Base-by-base conservation (phyloP, 2,329 filamentous ascomycete genomes). In the Trichoderma koningiopsis region DNA sequence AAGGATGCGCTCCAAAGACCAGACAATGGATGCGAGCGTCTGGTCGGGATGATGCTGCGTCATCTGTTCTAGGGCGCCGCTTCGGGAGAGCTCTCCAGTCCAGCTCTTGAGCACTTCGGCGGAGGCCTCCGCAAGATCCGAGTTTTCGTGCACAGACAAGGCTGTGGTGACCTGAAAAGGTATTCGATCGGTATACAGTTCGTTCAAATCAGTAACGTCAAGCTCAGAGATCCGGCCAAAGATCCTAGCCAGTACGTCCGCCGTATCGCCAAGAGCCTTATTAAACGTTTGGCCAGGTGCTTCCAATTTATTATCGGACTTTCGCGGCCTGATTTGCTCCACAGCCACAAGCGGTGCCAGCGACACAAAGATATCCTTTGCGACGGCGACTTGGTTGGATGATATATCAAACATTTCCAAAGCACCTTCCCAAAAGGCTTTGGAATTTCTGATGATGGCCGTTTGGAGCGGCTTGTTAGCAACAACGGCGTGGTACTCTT, bases 41-140 rank as follows among this genome's bases (percentile, higher is more conserved):
- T 81, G 79, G 16, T 81, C 80, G 6, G 81, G 78, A 60, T 81
- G 80, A 1, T 79, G 74, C 55, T 79, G 78, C 7, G 80, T 77
- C 76, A 81, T 80, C 60, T 81, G 79, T 62, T 81, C 77, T 22
- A 81, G 75, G 2, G 80, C 79, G 13, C 75, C 73, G 37, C 76
- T 77, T 52, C 86, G 84, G 24, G 81, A 82, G 40, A 83, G 77
- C 77, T 96, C 89, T 10, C 87, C 87, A 43, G 92, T 96, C 74
- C 95, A 88, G 43, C 89, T 89, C 79, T 97, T 97, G 72, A 98
- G 86, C 33, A 98, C 83, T 73, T 94, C 91, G 7, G 94, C 87
- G 1, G 92, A 90, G 19, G 92, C 91, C 76, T 94, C 91, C 71
- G 93, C 93, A 40, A 96, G 90, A 69, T 89, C 86, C 68, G 91